A percentile compares a stretch with the other conserved stretches of the same genome.
Evolutionary conservation across 2,329 filamentous ascomycete species (phyloP).

Genomic region (Blastomyces gilchristii): DNA sequence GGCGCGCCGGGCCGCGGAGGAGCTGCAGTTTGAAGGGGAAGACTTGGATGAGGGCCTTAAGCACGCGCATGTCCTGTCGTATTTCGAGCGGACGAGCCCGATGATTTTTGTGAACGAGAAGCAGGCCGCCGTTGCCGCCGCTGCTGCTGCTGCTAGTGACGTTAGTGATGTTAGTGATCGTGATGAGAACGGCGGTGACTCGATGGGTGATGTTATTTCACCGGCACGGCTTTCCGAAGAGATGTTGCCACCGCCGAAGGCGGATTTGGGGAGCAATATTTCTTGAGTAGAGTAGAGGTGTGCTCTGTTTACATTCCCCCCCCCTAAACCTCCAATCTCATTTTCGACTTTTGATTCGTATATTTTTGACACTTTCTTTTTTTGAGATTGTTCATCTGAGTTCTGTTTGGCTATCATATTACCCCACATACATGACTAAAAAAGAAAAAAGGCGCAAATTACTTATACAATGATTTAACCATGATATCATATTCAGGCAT

Average conservation of each 20-base stretch:
- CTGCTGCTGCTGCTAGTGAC: background rate
- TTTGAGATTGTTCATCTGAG: no score
- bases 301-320: no score
- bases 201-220: background rate
- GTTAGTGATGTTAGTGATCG: background rate
- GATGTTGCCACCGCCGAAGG: background rate
- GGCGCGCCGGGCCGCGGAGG: conserved; percentile 41
- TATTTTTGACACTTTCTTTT: no score
- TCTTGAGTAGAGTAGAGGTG: background rate
- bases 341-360: no score
- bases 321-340: no score
- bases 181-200: background rate
- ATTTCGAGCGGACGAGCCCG: conserved; percentile 43
- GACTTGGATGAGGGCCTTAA: conserved; percentile 40
- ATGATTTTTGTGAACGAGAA: conserved; percentile 12
- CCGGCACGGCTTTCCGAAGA: background rate
- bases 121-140: conserved; percentile 1
- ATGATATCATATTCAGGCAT: no score
- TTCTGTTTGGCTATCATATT: no score
- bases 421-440: no score
- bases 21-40: conserved; percentile 28
- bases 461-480: no score
- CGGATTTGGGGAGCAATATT: background rate
- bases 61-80: conserved; percentile 41
- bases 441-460: no score